phyloP scores from a whole-genome alignment of 163 green algal genomes.

The Scenedesmus sp. region DNA sequence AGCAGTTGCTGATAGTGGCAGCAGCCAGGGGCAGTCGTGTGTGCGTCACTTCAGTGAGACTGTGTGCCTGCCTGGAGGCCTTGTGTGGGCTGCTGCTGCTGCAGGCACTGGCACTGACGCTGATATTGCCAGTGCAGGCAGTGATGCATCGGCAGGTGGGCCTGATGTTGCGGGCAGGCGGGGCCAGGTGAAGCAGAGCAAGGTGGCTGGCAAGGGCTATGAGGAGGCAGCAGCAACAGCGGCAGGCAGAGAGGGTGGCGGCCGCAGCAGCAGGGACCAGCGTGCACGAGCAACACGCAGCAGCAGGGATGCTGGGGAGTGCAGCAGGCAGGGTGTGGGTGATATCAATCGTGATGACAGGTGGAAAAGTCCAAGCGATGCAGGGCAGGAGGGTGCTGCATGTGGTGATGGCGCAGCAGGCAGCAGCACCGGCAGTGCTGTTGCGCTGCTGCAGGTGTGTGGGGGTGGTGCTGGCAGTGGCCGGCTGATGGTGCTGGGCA shows the following conservation, averaged over 20 bases:
- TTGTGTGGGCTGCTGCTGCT: neutral
- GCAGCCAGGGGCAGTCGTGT: neutral
- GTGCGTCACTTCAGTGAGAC: neutral
- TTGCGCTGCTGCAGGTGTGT: neutral
- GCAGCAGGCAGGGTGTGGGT: neutral
- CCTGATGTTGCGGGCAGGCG: neutral
- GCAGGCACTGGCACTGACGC: neutral
- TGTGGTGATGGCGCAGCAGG: neutral
- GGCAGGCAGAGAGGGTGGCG: neutral
- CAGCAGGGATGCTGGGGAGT: neutral
- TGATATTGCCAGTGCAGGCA: neutral
- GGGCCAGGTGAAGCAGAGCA: neutral
- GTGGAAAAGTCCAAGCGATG: neutral
- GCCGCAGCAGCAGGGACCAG: neutral
- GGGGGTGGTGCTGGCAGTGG: neutral
- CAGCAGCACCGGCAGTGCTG: neutral
- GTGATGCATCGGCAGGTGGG: neutral
- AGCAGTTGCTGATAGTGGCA: neutral
- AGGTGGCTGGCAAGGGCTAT: neutral
- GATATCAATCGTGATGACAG: neutral
- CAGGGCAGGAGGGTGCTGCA: neutral
- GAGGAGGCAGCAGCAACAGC: neutral
- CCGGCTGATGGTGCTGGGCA: neutral
- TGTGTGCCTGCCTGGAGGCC: neutral
- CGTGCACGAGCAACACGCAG: neutral